Evolutionary conservation across 2,329 filamentous ascomycete species (phyloP), one percentile per base, ranked within the genome.

Genomic region (Gaeumannomyces sp.): DNA sequence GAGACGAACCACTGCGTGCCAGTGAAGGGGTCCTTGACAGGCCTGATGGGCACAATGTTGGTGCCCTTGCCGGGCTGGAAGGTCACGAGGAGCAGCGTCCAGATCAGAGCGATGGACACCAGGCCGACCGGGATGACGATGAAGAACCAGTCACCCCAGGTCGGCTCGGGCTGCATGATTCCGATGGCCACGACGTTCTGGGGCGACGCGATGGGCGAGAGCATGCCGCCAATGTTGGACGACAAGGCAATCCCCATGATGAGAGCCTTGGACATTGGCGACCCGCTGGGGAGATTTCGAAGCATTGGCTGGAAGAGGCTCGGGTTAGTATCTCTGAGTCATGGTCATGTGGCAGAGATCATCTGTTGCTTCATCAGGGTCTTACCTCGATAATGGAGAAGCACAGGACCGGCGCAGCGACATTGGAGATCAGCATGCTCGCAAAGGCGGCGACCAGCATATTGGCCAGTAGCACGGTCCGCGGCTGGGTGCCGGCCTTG

Each of bases 371-470:
- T 29, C 64, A 68, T 66, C 19, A 63, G 53, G 60, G 25, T 16
- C 59, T 70, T 76, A 91, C 89, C 83, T 97, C 93, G 66, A 99
- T 96, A 72, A 99, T 97, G 27, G 93, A 96, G 76, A 96, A 98
- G 80, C 95, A 99, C 53, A 99, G 84, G 13, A 99, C 95, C 0
- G 95, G 95, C 1, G 96, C 94, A 1, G 95, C 95, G 33, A 99
- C 96, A 70, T 99, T 99, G 78, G 93, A 97, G 73, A 99, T 98
- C 83, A 96, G 92, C 95, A 99, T 99, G 71, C 93, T 97, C 11
- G 96, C 90, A 75, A 99, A 96, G 73, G 95, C 96, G 64, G 94
- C 93, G 58, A 99, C 95, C 71, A 97, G 93, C 95, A 99, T 99
- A 78, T 94, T 97, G 64, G 94, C 95, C n/a, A 99, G 78, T 5